A percentile compares a stretch with the other conserved stretches of the same genome.
These are phyloP conservation scores for Rugonectria rugulosa DNA, from an alignment of 2,329 filamentous ascomycete species.

Conservation along the genomic window DNA sequence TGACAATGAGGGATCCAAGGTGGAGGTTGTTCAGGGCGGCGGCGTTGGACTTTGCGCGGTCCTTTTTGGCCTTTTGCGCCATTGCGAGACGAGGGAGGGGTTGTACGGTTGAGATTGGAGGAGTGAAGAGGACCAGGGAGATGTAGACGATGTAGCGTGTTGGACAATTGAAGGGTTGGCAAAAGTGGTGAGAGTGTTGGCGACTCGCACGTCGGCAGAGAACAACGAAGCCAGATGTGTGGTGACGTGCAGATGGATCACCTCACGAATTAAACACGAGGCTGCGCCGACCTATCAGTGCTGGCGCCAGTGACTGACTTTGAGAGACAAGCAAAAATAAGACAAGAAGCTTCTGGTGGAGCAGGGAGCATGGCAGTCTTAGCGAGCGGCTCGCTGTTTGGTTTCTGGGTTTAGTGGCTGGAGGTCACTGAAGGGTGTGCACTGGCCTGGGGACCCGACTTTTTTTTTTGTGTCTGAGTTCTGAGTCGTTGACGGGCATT, in stretches of 20 bases:
- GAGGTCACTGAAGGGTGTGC: neutral
- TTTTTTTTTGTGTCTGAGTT: neutral
- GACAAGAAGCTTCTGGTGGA: slow-evolving; percentile 20
- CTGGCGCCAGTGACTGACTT: slow-evolving; percentile 14
- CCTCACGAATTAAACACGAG: neutral
- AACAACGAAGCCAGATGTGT: slow-evolving; percentile 16
- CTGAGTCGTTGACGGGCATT: no score
- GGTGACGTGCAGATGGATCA: slow-evolving; percentile 14
- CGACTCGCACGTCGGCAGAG: neutral
- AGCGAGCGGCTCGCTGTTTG: slow-evolving; percentile 8
- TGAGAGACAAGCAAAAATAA: neutral
- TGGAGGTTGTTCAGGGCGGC: slow-evolving; percentile 83
- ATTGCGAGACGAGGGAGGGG: slow-evolving; percentile 44
- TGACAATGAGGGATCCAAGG: slow-evolving; percentile 74
- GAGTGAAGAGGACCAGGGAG: neutral
- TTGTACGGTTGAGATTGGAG: neutral
- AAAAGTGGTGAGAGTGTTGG: neutral
- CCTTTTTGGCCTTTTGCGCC: slow-evolving; percentile 71
- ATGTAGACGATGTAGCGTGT: neutral
- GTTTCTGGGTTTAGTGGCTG: neutral
- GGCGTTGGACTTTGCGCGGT: slow-evolving; percentile 79
- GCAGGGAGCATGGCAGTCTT: neutral
- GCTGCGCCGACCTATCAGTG: slow-evolving; percentile 1
- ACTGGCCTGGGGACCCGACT: neutral
- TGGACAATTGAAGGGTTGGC: neutral